phyloP scores from a whole-genome alignment of 352 stramenopile genomes.

The Phytophthora tentaculata region DNA sequence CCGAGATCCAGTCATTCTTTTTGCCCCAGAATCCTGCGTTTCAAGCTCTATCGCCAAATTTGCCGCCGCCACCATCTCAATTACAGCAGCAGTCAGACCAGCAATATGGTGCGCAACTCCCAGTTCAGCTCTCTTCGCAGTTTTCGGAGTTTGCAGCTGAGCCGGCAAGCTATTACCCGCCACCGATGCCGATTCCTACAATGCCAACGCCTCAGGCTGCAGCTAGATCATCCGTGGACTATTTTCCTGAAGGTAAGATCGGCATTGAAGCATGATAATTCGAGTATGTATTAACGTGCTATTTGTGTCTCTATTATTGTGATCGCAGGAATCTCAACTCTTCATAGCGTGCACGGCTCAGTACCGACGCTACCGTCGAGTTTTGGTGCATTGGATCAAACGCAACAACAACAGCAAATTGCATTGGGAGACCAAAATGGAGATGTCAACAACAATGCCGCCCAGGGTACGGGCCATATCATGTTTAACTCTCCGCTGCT shows the following conservation, averaged over 20 bases:
- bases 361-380: slow-evolving; percentile 27
- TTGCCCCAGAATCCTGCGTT: slow-evolving; percentile 10
- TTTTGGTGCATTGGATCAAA: slow-evolving; percentile 23
- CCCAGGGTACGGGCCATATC: not conserved
- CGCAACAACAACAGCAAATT: slow-evolving; percentile 9
- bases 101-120: slow-evolving; percentile 16
- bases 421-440: slow-evolving; percentile 16
- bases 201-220: slow-evolving; percentile 1
- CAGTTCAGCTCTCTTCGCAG: slow-evolving; percentile 14
- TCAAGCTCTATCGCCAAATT: slow-evolving; percentile 3
- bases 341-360: slow-evolving; percentile 19
- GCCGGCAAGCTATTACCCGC: slow-evolving; percentile 19
- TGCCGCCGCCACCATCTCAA: slow-evolving; percentile 5
- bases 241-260: slow-evolving; percentile 34
- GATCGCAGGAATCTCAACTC: slow-evolving; percentile 23
- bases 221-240: slow-evolving; percentile 17
- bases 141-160: slow-evolving; percentile 23
- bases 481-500: slow-evolving; percentile 13
- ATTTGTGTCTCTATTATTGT: not conserved
- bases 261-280: not conserved
- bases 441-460: slow-evolving; percentile 1
- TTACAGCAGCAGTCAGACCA: slow-evolving; percentile 17
- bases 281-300: not conserved
- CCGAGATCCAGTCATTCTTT: slow-evolving; percentile 38
- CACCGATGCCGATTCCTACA: slow-evolving; percentile 5